Conservation (phyloP, 768 basidiomycete species). For the Galerina sulciceps region DNA sequence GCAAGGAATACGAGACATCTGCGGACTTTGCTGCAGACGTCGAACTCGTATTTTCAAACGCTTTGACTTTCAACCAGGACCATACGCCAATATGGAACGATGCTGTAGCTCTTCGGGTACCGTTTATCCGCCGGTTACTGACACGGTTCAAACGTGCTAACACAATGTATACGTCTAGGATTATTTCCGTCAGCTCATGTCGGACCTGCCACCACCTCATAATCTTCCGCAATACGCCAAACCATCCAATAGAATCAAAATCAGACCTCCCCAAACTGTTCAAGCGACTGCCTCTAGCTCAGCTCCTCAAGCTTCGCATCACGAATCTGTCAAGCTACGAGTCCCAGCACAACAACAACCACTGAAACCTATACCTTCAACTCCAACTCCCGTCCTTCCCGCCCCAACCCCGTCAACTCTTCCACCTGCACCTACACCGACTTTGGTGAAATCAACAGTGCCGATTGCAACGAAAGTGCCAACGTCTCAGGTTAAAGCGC, state of each 20-base stretch:
- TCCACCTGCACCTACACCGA: slow-evolving; percentile 21
- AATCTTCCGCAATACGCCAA: slow-evolving; percentile 67
- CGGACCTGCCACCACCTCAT: slow-evolving; percentile 73
- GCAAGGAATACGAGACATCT: slow-evolving; percentile 72
- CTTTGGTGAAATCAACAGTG: slow-evolving; percentile 16
- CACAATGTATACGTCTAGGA: slow-evolving; percentile 47
- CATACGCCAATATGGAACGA: slow-evolving; percentile 85
- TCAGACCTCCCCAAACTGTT: slow-evolving; percentile 61
- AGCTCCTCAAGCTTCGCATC: slow-evolving; percentile 21
- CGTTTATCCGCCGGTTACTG: slow-evolving; percentile 21
- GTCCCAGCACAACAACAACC: slow-evolving; percentile 36
- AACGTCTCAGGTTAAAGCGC: slow-evolving; percentile 26
- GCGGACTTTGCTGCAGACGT: slow-evolving; percentile 84
- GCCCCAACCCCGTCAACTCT: slow-evolving; percentile 27
- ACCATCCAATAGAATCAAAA: slow-evolving; percentile 69
- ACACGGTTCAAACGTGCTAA: not conserved
- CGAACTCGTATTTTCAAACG: slow-evolving; percentile 90
- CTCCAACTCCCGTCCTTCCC: slow-evolving; percentile 25
- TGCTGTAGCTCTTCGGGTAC: slow-evolving; percentile 66
- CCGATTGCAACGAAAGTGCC: slow-evolving; percentile 25
- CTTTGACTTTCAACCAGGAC: slow-evolving; percentile 86
- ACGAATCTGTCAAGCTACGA: slow-evolving; percentile 31
- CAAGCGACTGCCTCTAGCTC: slow-evolving; percentile 31
- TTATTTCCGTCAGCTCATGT: slow-evolving; percentile 74
- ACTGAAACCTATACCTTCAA: slow-evolving; percentile 6